Evolutionary conservation across 169 alveolate genomes (phyloP), one percentile per base, ranked within the genome.

Genomic region (Sarcocystis neurona): DNA sequence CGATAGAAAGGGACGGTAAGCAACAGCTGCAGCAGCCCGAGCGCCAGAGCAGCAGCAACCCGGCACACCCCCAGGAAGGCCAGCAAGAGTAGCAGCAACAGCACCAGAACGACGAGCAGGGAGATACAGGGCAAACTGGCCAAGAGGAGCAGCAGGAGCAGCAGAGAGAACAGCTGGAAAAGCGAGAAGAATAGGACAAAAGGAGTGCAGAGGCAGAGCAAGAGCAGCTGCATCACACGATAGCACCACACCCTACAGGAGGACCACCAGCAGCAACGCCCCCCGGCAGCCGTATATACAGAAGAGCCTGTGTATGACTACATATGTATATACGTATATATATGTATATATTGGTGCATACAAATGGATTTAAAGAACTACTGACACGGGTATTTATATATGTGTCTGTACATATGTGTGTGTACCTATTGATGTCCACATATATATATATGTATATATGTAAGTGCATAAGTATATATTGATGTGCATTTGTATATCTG

Each of bases 1-100:
- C 0, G 91, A 88, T 30, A 58, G 70, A 23, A 63, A 84, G 5
- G 91, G 91, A 82, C 77, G 91, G 91, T 88, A 32, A n/a, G 90
- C 50, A 44, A 18, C 15, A 6, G 68, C 41, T 39, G 47, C 75
- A 34, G 34, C 20, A n/a, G n/a, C n/a, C n/a, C n/a, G n/a, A n/a
- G n/a, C n/a, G n/a, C n/a, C n/a, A n/a, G n/a, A n/a, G n/a, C n/a
- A n/a, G n/a, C n/a, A n/a, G n/a, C n/a, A n/a, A n/a, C n/a, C n/a
- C n/a, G n/a, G n/a, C n/a, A n/a, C n/a, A n/a, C n/a, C n/a, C n/a
- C n/a, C n/a, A n/a, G n/a, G n/a, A n/a, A n/a, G n/a, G n/a, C n/a
- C n/a, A n/a, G n/a, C n/a, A n/a, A n/a, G n/a, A n/a, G n/a, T n/a
- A n/a, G n/a, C n/a, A n/a, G n/a, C n/a, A n/a, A n/a, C n/a, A n/a